Evolutionary conservation across 495 filamentous ascomycete species (phyloP).

Genomic region (Talaromyces trachyspermus): DNA sequence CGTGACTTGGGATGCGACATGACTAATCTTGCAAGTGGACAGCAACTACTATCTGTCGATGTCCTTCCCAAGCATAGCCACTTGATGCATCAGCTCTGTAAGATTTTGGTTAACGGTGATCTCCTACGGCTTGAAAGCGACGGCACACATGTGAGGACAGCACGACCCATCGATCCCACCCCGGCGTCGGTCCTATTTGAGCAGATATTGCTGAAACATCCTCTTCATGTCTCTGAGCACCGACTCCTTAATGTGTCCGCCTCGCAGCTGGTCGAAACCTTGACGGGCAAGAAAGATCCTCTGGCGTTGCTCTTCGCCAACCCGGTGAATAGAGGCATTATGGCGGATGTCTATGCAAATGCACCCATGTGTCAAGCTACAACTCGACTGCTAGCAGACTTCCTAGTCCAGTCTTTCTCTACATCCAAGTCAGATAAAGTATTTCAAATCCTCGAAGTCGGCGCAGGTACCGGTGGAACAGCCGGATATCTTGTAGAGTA

Average conservation of each 20-base stretch:
- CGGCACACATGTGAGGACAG: not conserved
- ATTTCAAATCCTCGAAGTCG: conserved; percentile 35
- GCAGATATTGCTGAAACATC: not conserved
- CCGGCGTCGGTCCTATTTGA: not conserved
- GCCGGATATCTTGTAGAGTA: conserved; percentile 22
- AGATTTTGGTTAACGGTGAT: not conserved
- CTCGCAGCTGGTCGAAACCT: not conserved
- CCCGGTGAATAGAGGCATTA: not conserved
- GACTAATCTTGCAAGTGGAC: not conserved
- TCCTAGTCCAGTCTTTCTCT: conserved; percentile 5
- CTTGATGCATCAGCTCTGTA: not conserved
- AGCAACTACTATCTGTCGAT: not conserved
- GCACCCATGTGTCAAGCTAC: not conserved
- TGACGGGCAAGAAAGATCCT: not conserved
- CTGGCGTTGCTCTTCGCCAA: not conserved
- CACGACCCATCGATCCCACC: not conserved
- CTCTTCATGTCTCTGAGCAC: not conserved
- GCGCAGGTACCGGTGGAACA: conserved; percentile 38
- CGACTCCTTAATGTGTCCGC: not conserved
- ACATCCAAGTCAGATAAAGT: not conserved
- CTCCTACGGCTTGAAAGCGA: too few species aligned
- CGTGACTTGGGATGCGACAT: not conserved
- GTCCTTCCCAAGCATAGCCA: not conserved
- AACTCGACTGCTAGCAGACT: conserved; percentile 1
- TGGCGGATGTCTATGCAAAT: not conserved